These are phyloP conservation scores for Echinochloa phyllopogon DNA, from an alignment of 176 grass and related monocot genomes.

Conservation along the genomic window DNA sequence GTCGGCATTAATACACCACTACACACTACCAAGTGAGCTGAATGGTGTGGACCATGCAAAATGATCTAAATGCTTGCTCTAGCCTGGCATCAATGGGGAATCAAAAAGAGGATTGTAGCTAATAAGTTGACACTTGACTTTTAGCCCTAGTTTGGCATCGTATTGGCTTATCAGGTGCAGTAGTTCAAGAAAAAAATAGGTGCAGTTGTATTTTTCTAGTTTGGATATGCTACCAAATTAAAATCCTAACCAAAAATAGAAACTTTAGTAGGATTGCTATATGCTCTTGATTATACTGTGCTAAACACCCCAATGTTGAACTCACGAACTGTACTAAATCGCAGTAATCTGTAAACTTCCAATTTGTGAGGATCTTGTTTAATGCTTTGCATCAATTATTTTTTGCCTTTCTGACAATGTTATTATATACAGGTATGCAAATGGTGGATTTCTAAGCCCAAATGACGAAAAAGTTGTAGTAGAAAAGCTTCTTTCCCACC, in stretches of 20 bases:
- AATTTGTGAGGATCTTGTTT: neutral
- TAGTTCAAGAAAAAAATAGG: too few species aligned
- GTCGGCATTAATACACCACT: too few species aligned
- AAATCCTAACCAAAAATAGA: neutral
- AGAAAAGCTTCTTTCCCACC: constrained; percentile 82
- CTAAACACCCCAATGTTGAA: neutral
- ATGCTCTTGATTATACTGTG: neutral
- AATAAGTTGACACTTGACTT: neutral
- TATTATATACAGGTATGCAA: constrained; percentile 60
- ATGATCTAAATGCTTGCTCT: too few species aligned
- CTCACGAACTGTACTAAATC: neutral
- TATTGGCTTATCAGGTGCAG: neutral
- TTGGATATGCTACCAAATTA: neutral
- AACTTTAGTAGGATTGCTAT: neutral
- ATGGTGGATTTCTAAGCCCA: constrained; percentile 58
- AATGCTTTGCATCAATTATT: neutral
- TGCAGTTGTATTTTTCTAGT: neutral
- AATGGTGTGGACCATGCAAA: too few species aligned
- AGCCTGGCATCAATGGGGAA: too few species aligned
- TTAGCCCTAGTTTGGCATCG: neutral
- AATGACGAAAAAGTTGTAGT: constrained; percentile 63
- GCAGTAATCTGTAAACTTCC: neutral
- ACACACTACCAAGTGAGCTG: too few species aligned
- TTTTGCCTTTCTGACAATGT: neutral
- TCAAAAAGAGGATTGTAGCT: neutral